Evolutionary conservation across 257 asterid species (phyloP), one percentile per base, ranked within the genome.

Genomic region (Solanum okadae): DNA sequence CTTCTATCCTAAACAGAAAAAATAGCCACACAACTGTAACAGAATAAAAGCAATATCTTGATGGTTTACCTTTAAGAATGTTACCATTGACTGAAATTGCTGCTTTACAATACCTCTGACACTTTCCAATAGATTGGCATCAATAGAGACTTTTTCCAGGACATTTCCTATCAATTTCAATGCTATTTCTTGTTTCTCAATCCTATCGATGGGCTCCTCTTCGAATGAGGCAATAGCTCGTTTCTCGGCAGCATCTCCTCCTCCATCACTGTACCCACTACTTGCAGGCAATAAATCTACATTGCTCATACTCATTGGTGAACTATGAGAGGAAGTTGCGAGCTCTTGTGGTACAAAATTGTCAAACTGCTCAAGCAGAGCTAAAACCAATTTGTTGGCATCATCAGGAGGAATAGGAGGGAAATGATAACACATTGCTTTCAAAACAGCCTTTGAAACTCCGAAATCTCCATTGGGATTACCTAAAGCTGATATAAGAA

Each of bases 101-200:
- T 84, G 91, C 93, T 87, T 95, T 9, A 96, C 96, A 56, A 94
- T 90, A 87, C 91, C 92, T 90, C 99, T 93, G 90, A 96, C 98
- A 90, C 93, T 95, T 85, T 94, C 98, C 97, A 93, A 86, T 65
- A 96, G 93, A 86, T 89, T 91, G 88, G 95, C 67, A 44, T 97
- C 98, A 88, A 94, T 88, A 23, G 92, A 52, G 68, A 90, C 95
- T 93, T 89, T 95, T 63, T 92, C 92, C 92, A 93, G 91, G 81
- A 95, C 59, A 79, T 93, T 94, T 38, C 94, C 97, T 86, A 95
- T 92, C 88, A 97, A 89, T 93, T 88, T 94, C 87, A 95, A 92
- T 27, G 92, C 96, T 89, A 94, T 92, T 90, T 94, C 98, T 86
- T 94, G 98, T 84, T 94, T 95, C 90, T 94, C 98, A 76, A 97